Evolutionary conservation across 345 rosid species (phyloP).

Genomic region (Rhodamnia rubescens): DNA sequence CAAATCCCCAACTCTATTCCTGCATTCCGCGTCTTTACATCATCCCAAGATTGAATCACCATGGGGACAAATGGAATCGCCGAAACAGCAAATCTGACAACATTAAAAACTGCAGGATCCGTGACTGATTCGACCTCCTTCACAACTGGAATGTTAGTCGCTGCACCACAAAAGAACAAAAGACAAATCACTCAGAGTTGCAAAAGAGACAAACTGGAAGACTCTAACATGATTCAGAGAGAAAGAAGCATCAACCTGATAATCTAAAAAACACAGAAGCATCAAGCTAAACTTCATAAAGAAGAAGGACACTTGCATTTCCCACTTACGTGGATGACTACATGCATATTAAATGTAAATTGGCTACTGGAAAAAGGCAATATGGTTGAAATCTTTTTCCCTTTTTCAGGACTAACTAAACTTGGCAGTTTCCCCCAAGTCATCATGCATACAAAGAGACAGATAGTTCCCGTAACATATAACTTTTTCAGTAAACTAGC

Average conservation of each 20-base stretch:
- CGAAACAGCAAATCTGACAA: constrained; percentile 36
- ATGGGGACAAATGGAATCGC: constrained; percentile 50
- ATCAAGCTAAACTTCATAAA: background rate
- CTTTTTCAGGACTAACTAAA: background rate
- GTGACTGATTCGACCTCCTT: constrained; percentile 41
- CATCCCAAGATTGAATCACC: constrained; percentile 23
- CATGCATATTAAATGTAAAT: background rate
- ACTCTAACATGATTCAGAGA: background rate
- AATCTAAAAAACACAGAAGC: background rate
- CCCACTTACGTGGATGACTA: background rate
- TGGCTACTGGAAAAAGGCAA: background rate
- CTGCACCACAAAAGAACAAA: constrained; percentile 18
- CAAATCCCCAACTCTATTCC: constrained; percentile 63
- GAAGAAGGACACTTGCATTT: background rate
- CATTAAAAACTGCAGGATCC: constrained; percentile 45
- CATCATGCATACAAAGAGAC: background rate
- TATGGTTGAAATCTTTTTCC: background rate
- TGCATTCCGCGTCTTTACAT: constrained; percentile 33
- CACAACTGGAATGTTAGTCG: constrained; percentile 46
- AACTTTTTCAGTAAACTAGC: background rate
- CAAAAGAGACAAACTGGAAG: background rate
- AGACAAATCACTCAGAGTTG: background rate
- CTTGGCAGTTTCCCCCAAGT: background rate
- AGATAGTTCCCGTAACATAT: background rate
- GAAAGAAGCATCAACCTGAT: background rate